phyloP scores from a whole-genome alignment of 441 rosid genomes.

The Euphorbia celastroides region DNA sequence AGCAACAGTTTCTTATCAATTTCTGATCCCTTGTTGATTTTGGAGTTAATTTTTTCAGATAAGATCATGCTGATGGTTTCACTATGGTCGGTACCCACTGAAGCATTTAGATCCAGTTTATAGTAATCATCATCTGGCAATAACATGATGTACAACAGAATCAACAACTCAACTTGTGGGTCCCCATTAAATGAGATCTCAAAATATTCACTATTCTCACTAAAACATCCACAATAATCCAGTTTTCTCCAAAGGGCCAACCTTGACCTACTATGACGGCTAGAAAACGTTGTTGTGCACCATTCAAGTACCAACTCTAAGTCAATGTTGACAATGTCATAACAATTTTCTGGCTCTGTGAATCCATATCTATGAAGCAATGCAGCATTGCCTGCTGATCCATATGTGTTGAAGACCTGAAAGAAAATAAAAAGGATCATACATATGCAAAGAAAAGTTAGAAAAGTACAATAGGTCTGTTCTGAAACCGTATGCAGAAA shows the following conservation, averaged over 20 bases:
- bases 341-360: constrained; percentile 65
- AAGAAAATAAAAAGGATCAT: not conserved
- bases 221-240: constrained; percentile 55
- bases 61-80: constrained; percentile 29
- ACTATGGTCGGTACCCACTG: constrained; percentile 26
- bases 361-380: constrained; percentile 92
- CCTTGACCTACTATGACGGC: constrained; percentile 58
- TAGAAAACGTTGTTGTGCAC: constrained; percentile 56
- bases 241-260: constrained; percentile 65
- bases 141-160: constrained; percentile 48
- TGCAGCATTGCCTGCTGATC: constrained; percentile 80
- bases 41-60: constrained; percentile 26
- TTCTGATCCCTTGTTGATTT: constrained; percentile 29
- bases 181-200: constrained; percentile 69
- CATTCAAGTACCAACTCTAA: constrained; percentile 64
- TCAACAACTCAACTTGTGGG: constrained; percentile 68
- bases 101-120: constrained; percentile 43
- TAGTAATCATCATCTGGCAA: constrained; percentile 45
- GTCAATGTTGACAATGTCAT: constrained; percentile 78
- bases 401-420: constrained; percentile 87
- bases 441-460: not conserved
- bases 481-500: not conserved
- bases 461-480: not conserved
- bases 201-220: constrained; percentile 67
- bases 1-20: constrained; percentile 40